Evolutionary conservation across 257 asterid genomes (phyloP).

Genomic region (Solanum lycopersicoides): DNA sequence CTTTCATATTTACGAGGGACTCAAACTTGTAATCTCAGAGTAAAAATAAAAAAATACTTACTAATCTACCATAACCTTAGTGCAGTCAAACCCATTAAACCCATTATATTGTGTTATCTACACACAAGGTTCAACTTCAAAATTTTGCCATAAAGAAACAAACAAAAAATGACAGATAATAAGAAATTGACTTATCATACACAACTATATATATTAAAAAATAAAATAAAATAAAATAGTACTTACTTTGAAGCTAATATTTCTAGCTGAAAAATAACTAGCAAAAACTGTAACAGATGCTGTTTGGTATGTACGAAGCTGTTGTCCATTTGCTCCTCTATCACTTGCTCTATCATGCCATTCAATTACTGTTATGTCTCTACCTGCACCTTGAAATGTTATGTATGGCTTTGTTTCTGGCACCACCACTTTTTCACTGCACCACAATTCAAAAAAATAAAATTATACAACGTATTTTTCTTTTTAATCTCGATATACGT

Average conservation of each 20-base stretch:
- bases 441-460: background rate
- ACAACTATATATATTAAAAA: no score
- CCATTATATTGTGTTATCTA: background rate
- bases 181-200: background rate
- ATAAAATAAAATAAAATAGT: no score
- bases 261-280: conserved; percentile 57
- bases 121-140: background rate
- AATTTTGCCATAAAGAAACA: background rate
- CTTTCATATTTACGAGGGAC: no score
- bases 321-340: conserved; percentile 73
- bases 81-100: background rate
- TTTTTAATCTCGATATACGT: background rate
- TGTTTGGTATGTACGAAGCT: conserved; percentile 74
- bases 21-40: no score
- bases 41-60: no score
- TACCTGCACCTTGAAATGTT: conserved; percentile 71
- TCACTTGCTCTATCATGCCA: conserved; percentile 93
- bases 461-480: background rate
- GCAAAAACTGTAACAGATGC: conserved; percentile 81
- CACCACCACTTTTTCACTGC: conserved; percentile 80
- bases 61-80: fast-evolving
- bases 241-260: conserved; percentile 82
- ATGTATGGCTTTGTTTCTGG: conserved; percentile 75
- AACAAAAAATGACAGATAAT: background rate
- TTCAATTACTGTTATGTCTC: conserved; percentile 62